phyloP scores from a whole-genome alignment of 805 yeast genomes.

The Kuraishia piskuri region DNA sequence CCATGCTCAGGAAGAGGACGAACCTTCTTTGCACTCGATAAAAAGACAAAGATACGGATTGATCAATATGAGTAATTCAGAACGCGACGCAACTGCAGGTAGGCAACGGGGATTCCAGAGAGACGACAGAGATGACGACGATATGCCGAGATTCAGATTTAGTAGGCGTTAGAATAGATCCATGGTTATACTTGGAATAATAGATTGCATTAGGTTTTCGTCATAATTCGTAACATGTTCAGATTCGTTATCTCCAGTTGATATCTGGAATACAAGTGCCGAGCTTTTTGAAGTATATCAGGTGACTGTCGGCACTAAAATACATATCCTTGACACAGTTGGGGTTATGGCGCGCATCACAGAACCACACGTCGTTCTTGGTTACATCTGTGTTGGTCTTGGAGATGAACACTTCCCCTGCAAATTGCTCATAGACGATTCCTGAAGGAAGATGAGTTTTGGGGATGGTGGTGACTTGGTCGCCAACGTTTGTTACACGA shows the following conservation, averaged over 20 bases:
- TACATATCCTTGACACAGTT: slow-evolving; percentile 7
- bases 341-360: slow-evolving; percentile 6
- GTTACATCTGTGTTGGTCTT: slow-evolving; percentile 5
- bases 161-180: slow-evolving; percentile 7
- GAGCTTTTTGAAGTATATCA: slow-evolving; percentile 9
- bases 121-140: slow-evolving; percentile 19
- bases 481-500: slow-evolving; percentile 21
- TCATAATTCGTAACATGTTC: background rate
- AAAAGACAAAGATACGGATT: background rate
- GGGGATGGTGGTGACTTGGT: slow-evolving; percentile 16
- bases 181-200: background rate
- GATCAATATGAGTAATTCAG: too few species aligned
- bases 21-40: background rate
- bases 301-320: slow-evolving; percentile 8
- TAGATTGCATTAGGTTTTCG: background rate
- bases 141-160: slow-evolving; percentile 19
- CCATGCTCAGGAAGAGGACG: background rate
- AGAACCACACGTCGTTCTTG: slow-evolving; percentile 6
- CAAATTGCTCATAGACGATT: slow-evolving; percentile 11
- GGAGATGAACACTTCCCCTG: slow-evolving; percentile 17
- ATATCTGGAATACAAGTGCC: slow-evolving; percentile 8
- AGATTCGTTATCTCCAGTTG: background rate
- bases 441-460: slow-evolving; percentile 2
- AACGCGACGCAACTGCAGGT: too few species aligned
- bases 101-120: background rate